phyloP scores from a whole-genome alignment of 2,329 filamentous ascomycete genomes.

The Cladosporium sp. region DNA sequence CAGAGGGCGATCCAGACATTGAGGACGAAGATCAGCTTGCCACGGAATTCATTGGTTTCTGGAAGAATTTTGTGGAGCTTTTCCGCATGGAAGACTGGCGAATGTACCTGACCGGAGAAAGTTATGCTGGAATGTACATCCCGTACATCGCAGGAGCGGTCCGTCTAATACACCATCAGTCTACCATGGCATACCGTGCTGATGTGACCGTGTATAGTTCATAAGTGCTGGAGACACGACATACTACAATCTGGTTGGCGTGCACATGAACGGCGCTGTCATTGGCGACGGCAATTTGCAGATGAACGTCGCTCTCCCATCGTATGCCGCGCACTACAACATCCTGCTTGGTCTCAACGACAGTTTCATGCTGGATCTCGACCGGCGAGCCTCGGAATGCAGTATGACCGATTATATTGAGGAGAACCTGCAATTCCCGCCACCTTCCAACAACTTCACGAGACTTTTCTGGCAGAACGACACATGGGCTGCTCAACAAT shows the following conservation, averaged over 20 bases:
- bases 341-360: slow-evolving; percentile 42
- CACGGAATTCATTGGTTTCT: slow-evolving; percentile 5
- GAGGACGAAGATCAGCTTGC: slow-evolving; percentile 23
- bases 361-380: slow-evolving; percentile 36
- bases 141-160: slow-evolving; percentile 34
- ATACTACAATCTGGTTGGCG: slow-evolving; percentile 31
- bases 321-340: slow-evolving; percentile 37
- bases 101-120: slow-evolving; percentile 58
- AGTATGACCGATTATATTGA: slow-evolving; percentile 45
- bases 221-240: slow-evolving; percentile 25
- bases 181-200: slow-evolving; percentile 29
- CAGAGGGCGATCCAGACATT: slow-evolving; percentile 25
- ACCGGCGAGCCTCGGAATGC: slow-evolving; percentile 32
- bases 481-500: slow-evolving; percentile 16
- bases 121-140: slow-evolving; percentile 28
- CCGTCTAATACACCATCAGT: slow-evolving; percentile 46
- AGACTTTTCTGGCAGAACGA: slow-evolving; percentile 9
- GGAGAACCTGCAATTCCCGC: slow-evolving; percentile 41
- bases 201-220: slow-evolving; percentile 43
- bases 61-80: slow-evolving; percentile 32
- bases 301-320: slow-evolving; percentile 29
- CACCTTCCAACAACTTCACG: slow-evolving; percentile 26
- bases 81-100: slow-evolving; percentile 52
- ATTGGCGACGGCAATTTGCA: slow-evolving; percentile 47
- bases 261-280: slow-evolving; percentile 33